These are phyloP conservation scores for Saccharomyces hybrid DNA, from an alignment of 1,139 yeast genomes.

Conservation along the genomic window DNA sequence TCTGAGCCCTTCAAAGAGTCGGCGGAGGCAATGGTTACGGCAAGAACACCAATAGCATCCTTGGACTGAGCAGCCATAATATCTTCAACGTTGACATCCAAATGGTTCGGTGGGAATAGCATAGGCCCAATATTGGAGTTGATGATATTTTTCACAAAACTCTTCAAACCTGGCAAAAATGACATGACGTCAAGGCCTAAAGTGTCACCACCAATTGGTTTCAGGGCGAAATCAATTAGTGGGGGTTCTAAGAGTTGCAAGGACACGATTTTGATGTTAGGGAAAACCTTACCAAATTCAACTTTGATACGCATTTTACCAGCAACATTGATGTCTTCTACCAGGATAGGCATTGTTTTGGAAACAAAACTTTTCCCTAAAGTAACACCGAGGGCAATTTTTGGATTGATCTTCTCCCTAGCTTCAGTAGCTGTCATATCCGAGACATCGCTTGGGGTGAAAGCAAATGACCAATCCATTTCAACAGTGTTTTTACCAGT, in stretches of 20 bases:
- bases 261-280: conserved; percentile 66
- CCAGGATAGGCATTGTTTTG: conserved; percentile 65
- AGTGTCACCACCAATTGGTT: conserved; percentile 85
- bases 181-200: conserved; percentile 80
- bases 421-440: conserved; percentile 74
- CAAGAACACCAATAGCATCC: conserved; percentile 62
- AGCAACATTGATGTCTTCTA: conserved; percentile 68
- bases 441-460: conserved; percentile 73
- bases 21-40: conserved; percentile 53
- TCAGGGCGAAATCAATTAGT: conserved; percentile 64
- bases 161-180: conserved; percentile 67
- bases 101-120: conserved; percentile 73
- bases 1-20: conserved; percentile 41
- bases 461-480: conserved; percentile 78
- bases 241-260: conserved; percentile 73
- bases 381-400: conserved; percentile 71
- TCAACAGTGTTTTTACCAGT: conserved; percentile 60
- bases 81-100: conserved; percentile 68
- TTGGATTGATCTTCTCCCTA: conserved; percentile 64
- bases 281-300: conserved; percentile 56
- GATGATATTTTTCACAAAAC: conserved; percentile 63
- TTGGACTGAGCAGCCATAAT: conserved; percentile 54
- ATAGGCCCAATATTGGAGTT: conserved; percentile 66
- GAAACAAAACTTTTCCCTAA: conserved; percentile 73
- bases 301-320: conserved; percentile 66